Evolutionary conservation across 495 filamentous ascomycete genomes (phyloP), one percentile per base, ranked within the genome.

Genomic region (Antarctomyces pellizariae): DNA sequence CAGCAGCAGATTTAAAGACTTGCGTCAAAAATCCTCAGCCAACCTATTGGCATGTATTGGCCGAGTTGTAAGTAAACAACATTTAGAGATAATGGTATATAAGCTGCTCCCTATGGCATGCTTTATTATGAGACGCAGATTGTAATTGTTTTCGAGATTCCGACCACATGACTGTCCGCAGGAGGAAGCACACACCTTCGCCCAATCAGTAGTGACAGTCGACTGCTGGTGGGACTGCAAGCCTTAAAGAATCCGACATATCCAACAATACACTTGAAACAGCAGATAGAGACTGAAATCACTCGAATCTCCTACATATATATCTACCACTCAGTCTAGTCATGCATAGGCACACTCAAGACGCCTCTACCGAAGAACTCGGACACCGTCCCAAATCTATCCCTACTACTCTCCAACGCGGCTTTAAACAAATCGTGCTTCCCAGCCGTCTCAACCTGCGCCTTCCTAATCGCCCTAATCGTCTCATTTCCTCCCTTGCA

Each of bases 331-430:
- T n/a, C n/a, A 21, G 2, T 14, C 25, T 27, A 56, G 30, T 59
- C 53, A 15, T 34, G 25, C n/a, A 32, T 42, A 5, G 47, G 40
- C 15, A 43, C 45, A 3, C 50, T 53, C 82, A 97, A 90, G 9
- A 95, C 79, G 1, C 86, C 89, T 36, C 79, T 54, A 3, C 83
- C 84, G 52, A 93, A 93, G 55, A 86, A 97, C 40, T 93, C 83
- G 36, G 75, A 74, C 3, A 95, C 62, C 10, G 79, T 79, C 23
- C 64, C 76, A 45, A 93, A 93, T 36, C 71, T 63, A 48, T 93
- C 84, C 30, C 68, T 61, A 21, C 73, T 75, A 44, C 79, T 65
- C 38, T 64, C 58, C 38, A 97, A 49, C 29, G 77, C 77, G 33
- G 71, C 72, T 42, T 62, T 58, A 49, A 97, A 97, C 44, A 92